Conservation (phyloP, 2,329 filamentous ascomycete species). For the Pseudogymnoascus sp. region DNA sequence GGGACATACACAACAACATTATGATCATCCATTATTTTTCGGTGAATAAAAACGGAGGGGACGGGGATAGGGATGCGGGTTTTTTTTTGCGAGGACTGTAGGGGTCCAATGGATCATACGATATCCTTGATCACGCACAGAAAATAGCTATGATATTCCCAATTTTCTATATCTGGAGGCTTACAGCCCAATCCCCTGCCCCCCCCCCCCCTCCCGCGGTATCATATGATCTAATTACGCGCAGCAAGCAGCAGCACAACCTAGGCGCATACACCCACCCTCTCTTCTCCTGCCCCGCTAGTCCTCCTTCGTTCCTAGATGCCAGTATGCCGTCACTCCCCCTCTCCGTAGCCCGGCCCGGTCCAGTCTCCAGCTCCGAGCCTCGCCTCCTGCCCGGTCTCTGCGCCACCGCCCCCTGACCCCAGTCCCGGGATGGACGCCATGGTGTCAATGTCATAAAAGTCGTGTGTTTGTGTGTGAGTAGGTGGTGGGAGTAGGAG, state of each 20-base stretch:
- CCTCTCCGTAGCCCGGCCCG: not conserved
- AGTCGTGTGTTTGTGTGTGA: not conserved
- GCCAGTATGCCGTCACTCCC: not conserved
- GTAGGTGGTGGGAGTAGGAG: not conserved
- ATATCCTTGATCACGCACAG: not conserved
- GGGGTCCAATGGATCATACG: no score
- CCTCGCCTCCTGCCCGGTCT: not conserved
- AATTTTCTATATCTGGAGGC: not conserved
- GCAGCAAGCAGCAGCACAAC: not conserved
- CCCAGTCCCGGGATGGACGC: not conserved
- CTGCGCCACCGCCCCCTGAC: not conserved
- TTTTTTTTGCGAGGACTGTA: not conserved
- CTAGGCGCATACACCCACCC: not conserved
- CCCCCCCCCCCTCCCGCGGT: not conserved
- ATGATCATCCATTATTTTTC: not conserved
- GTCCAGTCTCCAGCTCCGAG: not conserved
- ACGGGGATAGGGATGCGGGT: no score
- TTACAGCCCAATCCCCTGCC: not conserved
- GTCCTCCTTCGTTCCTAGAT: not conserved
- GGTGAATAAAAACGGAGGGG: not conserved
- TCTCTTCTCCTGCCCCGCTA: not conserved
- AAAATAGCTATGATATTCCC: not conserved
- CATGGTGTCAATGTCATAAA: not conserved
- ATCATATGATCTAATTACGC: not conserved
- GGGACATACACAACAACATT: not conserved